These are phyloP conservation scores for Teratosphaeria nubilosa DNA, from an alignment of 2,329 filamentous ascomycete species.

Conservation along the genomic window DNA sequence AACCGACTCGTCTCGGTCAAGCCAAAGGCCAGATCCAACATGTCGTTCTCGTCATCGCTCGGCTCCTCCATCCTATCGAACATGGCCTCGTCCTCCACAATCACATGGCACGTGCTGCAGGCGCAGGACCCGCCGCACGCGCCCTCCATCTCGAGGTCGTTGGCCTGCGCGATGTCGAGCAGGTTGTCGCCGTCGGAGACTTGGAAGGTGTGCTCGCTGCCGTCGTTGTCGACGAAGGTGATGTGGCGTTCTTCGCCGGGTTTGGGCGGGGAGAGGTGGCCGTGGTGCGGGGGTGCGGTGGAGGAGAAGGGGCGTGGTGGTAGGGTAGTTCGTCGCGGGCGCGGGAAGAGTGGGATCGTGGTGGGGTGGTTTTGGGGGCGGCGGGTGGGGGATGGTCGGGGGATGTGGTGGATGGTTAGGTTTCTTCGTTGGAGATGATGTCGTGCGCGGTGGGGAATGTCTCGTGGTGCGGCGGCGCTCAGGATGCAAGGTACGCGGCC, in stretches of 20 bases:
- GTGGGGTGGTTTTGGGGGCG: not conserved
- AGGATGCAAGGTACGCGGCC: not conserved
- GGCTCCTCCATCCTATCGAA: slow-evolving; percentile 35
- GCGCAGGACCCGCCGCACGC: slow-evolving; percentile 91
- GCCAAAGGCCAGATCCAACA: slow-evolving; percentile 84
- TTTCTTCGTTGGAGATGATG: not conserved
- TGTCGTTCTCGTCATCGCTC: slow-evolving; percentile 57
- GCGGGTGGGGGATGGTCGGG: not conserved
- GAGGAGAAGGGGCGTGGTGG: slow-evolving; percentile 48
- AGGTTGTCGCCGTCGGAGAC: slow-evolving; percentile 78
- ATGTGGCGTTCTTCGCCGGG: slow-evolving; percentile 85
- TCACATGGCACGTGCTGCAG: slow-evolving; percentile 87
- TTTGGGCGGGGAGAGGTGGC: slow-evolving; percentile 73
- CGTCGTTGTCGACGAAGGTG: slow-evolving; percentile 90
- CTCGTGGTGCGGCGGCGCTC: not conserved
- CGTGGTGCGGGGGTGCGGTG: slow-evolving; percentile 54
- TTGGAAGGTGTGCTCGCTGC: slow-evolving; percentile 61
- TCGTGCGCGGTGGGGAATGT: not conserved
- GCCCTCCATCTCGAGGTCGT: slow-evolving; percentile 96
- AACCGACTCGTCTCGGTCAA: slow-evolving; percentile 75
- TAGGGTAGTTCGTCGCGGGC: not conserved
- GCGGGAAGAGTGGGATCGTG: not conserved
- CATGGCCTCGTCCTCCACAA: slow-evolving; percentile 61
- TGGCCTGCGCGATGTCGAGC: slow-evolving; percentile 87
- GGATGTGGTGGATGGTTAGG: not conserved